Base-by-base conservation (phyloP, 768 basidiomycete genomes). In the Psilocybe subaeruginosa region DNA sequence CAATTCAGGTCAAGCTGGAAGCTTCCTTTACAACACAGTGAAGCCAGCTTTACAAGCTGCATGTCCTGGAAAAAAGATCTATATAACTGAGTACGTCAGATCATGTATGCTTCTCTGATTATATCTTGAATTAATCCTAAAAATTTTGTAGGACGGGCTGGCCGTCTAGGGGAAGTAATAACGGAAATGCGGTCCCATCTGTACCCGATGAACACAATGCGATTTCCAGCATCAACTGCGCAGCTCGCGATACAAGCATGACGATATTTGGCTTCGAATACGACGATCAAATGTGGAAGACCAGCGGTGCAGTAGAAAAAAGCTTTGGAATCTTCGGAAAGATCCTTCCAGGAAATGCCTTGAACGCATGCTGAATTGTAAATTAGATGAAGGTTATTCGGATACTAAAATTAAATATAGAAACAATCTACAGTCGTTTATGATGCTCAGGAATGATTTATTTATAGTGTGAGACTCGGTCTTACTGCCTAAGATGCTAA, bases 261-360 rank as follows among this genome's bases (percentile, higher is more conserved):
- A 72, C 75, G 1, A 71, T 77, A 3, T 79, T 73, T 58, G 76
- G 75, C 0, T 79, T 79, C 59, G 78, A 79, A 56, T 78, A 76
- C 30, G 77, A 78, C 50, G 77, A 80, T 55, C 76, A 77, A 60
- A 27, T 54, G 19, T 80, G 78, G 78, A 80, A 80, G 56, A 63
- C 56, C 1, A 31, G 30, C 19, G 73, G 74, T 46, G 76, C 72
- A 41, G 74, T 72, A 43, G 78, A 80, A 64, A 68, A 69, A 35
- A 80, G 78, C 61, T 80, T 80, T 63, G 77, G 77, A 3, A 72
- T 78, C 8, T 76, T 73, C 51, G 75, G 72, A 8, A 77, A 78
- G 65, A 62, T 75, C 30, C 61, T 69, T 49, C 62, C 37, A 12
- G 39, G 41, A 17, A 23, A 46, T 29, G 31, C 31, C 30, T 37